Conservation (phyloP, 352 stramenopile genomes). For the Phytophthora capsici region DNA sequence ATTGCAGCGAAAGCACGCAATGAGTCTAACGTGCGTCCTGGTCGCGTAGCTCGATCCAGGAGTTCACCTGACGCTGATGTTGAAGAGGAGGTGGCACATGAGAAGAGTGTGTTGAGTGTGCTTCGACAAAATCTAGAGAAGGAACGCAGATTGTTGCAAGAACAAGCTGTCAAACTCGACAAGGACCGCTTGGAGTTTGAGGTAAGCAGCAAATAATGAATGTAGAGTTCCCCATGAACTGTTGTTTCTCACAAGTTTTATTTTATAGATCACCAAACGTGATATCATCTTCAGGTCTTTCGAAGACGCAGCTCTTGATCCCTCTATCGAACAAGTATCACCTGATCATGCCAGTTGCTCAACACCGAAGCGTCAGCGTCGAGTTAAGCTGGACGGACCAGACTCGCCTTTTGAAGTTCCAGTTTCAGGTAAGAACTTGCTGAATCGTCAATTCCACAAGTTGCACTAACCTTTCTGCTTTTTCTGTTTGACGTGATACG, state of each 20-base stretch:
- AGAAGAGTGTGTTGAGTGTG: conserved; percentile 42
- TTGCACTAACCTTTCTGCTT: conserved; percentile 11
- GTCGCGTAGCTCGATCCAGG: background rate
- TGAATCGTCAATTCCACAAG: background rate
- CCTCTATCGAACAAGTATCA: conserved; percentile 9
- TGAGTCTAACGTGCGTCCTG: conserved; percentile 4
- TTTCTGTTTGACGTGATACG: conserved; percentile 15
- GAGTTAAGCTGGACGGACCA: conserved; percentile 15
- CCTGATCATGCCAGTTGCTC: conserved; percentile 13
- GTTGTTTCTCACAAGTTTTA: conserved; percentile 13
- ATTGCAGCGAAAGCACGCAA: conserved; percentile 5
- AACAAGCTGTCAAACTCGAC: conserved; percentile 64
- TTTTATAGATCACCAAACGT: conserved; percentile 47
- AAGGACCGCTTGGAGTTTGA: conserved; percentile 70
- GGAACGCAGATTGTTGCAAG: conserved; percentile 51
- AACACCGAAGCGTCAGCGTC: conserved; percentile 25
- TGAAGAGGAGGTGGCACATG: conserved; percentile 43
- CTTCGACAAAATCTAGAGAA: conserved; percentile 49
- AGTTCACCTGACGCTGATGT: conserved; percentile 30
- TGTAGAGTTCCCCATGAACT: background rate
- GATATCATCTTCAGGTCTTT: conserved; percentile 35
- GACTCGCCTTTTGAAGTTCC: conserved; percentile 47
- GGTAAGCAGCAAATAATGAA: conserved; percentile 42
- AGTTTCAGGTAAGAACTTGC: conserved; percentile 44
- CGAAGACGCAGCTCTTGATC: background rate